Conservation (phyloP, 306 rosid species). For the Pachyrhizus erosus region DNA sequence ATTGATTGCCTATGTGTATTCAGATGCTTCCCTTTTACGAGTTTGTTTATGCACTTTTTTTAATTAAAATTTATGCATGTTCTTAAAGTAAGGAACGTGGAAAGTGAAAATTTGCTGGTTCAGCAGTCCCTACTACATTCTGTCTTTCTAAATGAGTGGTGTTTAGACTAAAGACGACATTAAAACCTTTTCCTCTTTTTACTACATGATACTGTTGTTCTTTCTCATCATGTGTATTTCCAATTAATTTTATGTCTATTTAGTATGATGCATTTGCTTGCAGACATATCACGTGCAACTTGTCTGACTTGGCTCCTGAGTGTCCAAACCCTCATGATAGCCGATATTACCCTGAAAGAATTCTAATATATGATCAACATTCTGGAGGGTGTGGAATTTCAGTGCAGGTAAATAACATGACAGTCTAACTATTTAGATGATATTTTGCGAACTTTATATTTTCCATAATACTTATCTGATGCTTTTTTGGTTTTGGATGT, state of each 20-base stretch:
- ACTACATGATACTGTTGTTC: background rate
- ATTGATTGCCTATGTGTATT: slow-evolving; percentile 13
- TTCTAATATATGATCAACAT: slow-evolving; percentile 84
- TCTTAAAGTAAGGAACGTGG: background rate
- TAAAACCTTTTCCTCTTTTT: background rate
- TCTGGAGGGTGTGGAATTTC: slow-evolving; percentile 89
- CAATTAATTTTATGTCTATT: slow-evolving; percentile 36
- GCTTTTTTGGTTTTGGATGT: slow-evolving; percentile 23
- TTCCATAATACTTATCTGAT: background rate
- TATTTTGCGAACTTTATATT: slow-evolving; percentile 15
- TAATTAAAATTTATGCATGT: too few species aligned
- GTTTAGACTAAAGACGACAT: background rate
- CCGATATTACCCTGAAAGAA: slow-evolving; percentile 85
- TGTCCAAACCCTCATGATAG: slow-evolving; percentile 81
- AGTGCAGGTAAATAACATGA: slow-evolving; percentile 61
- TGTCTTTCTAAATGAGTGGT: slow-evolving; percentile 28
- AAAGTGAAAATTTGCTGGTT: background rate
- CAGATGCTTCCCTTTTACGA: background rate
- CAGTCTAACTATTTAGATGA: slow-evolving; percentile 11
- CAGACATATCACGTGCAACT: slow-evolving; percentile 82
- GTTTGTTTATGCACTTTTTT: background rate
- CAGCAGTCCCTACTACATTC: slow-evolving; percentile 24
- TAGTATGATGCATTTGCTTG: slow-evolving; percentile 39
- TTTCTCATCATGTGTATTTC: slow-evolving; percentile 2
- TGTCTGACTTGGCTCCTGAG: slow-evolving; percentile 87